Percentiles rank a stretch among this genome's conserved stretches.
Evolutionary conservation across 169 alveolate genomes (phyloP).

Genomic region (Pseudocohnilembus persalinus): DNA sequence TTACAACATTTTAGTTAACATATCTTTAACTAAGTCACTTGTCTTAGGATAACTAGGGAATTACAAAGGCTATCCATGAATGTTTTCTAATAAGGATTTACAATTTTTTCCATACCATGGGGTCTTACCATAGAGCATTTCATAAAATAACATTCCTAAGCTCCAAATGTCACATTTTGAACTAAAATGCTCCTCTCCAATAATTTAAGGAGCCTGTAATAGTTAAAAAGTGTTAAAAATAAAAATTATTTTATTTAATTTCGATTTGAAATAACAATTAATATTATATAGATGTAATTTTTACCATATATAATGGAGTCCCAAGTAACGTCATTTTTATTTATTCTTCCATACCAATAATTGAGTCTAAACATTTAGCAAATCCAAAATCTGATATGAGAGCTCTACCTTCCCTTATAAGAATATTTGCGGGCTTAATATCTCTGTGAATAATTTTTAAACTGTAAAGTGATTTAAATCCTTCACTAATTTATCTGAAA

Average conservation of each 20-base stretch:
- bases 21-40: slow-evolving; percentile 30
- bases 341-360: slow-evolving; percentile 15
- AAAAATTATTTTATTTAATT: no score
- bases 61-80: slow-evolving; percentile 21
- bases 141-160: slow-evolving; percentile 26
- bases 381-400: slow-evolving; percentile 24
- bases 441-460: slow-evolving; percentile 17
- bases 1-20: slow-evolving; percentile 27
- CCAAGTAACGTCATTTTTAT: slow-evolving; percentile 21
- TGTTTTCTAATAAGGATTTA: slow-evolving; percentile 17
- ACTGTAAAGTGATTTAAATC: slow-evolving; percentile 15
- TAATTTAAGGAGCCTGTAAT: slow-evolving; percentile 13
- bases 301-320: slow-evolving; percentile 24
- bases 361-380: slow-evolving; percentile 18
- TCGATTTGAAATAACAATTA: no score
- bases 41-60: slow-evolving; percentile 40
- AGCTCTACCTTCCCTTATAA: slow-evolving; percentile 12
- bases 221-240: background rate
- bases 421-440: slow-evolving; percentile 30
- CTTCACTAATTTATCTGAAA: slow-evolving; percentile 29
- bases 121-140: slow-evolving; percentile 19
- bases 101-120: slow-evolving; percentile 40
- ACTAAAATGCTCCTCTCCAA: slow-evolving; percentile 11
- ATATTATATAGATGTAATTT: no score
- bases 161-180: slow-evolving; percentile 28